Evolutionary conservation across 139 green algal genomes (phyloP).

Genomic region (Chlorella sp.): DNA sequence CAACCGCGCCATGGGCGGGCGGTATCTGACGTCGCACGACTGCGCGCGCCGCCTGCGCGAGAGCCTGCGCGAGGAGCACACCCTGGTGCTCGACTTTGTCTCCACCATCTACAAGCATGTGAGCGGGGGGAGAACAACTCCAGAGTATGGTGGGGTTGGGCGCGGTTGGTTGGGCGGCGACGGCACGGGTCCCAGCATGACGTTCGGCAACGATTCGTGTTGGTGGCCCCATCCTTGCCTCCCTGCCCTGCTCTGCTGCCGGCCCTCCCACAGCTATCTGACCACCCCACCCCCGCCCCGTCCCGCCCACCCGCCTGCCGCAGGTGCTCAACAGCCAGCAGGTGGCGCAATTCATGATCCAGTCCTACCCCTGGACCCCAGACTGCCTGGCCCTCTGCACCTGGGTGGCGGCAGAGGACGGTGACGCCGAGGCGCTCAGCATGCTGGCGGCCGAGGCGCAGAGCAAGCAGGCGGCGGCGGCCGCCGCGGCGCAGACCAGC

Average conservation of each 20-base stretch:
- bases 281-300: neutral
- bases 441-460: constrained; percentile 37
- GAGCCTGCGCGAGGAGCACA: constrained; percentile 56
- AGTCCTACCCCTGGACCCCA: constrained; percentile 49
- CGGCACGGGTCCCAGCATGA: neutral
- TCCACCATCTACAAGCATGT: constrained; percentile 52
- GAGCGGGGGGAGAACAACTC: neutral
- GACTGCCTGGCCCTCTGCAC: constrained; percentile 56
- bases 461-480: constrained; percentile 10
- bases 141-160: neutral
- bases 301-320: neutral
- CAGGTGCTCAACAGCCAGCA: constrained; percentile 35
- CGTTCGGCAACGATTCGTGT: no score
- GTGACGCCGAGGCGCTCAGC: constrained; percentile 36
- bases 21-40: constrained; percentile 41
- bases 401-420: constrained; percentile 54
- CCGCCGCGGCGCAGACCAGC: neutral
- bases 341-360: constrained; percentile 41
- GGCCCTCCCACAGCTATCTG: neutral
- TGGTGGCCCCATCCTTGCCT: no score
- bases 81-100: constrained; percentile 53
- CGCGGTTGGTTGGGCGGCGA: neutral
- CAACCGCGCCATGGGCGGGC: constrained; percentile 1
- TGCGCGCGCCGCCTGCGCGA: constrained; percentile 37
- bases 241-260: no score